Base-by-base conservation (phyloP, 768 basidiomycete species). In the Leccinellum rugosiceps region DNA sequence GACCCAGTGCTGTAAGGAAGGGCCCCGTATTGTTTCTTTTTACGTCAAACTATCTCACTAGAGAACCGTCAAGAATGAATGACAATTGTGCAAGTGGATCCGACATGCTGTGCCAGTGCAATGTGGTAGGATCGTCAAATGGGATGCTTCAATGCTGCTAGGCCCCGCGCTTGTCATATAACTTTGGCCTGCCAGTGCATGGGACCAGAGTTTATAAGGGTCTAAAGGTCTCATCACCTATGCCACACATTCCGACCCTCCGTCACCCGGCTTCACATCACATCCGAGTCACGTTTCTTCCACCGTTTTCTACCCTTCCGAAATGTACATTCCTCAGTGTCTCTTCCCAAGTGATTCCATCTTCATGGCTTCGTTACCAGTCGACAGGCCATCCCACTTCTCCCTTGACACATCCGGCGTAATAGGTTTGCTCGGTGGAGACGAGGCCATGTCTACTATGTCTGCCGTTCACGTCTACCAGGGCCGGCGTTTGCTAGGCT, bases 391-490 rank as follows among this genome's bases (percentile, higher is more conserved):
- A 0, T n/a, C 52, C 7, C 48, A 19, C 19, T 61, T 65, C 34
- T 55, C 61, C 4, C 55, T 75, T 6, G 63, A 71, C 30, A 54
- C 54, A 4, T 60, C 71, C 1, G 73, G 72, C 25, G 57, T 67
- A 9, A 49, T 65, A 1, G 62, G 65, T 10, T 63, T 74, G 46
- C 54, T 75, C 9, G 72, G 71, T 2, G 75, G 74, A 9, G 62
- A 73, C 6, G 65, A 65, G 19, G 74, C 72, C 4, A 38, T 72
- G 5, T 64, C 73, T 2, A 57, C 71, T 1, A 69, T 75, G 66
- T 59, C 57, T 3, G 57, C 65, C 8, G 65, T 67, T 2, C 73
- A 70, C 34, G 3, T 75, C n/a, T 68, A 68, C 46, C 55, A 58
- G 34, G 56, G 58, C 19, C 57, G 61, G 19, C 66, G 61, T 25